A percentile compares a stretch with the other conserved stretches of the same genome.
Conservation (phyloP, 306 rosid species). For the Cucurbita moschata region DNA sequence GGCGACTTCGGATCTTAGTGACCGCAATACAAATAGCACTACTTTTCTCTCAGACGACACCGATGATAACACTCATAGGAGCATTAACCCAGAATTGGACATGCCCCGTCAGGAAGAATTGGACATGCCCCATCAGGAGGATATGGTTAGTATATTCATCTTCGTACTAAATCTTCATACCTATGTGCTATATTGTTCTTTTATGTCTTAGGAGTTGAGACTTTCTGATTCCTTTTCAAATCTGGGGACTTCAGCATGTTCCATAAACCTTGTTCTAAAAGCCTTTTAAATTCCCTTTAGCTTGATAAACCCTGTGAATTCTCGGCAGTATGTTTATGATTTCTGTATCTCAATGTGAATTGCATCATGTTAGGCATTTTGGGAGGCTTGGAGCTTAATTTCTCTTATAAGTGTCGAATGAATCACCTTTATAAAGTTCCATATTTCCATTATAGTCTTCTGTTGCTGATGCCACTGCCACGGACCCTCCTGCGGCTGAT, state of each 20-base stretch:
- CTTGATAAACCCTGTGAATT: neutral
- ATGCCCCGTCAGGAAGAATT: constrained; percentile 45
- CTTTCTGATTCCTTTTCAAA: neutral
- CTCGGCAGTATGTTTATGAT: neutral
- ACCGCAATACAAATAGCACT: constrained; percentile 73
- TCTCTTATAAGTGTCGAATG: neutral
- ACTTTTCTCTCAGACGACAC: constrained; percentile 87
- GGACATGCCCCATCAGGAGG: constrained; percentile 43
- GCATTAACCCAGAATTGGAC: constrained; percentile 39
- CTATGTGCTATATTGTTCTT: neutral
- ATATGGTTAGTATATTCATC: constrained; percentile 8
- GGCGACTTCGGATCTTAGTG: constrained; percentile 73
- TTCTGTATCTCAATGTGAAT: neutral
- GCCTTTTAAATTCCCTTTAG: neutral
- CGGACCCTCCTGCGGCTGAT: constrained; percentile 22
- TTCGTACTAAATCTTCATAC: neutral
- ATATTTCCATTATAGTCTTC: constrained; percentile 25
- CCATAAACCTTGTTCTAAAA: neutral
- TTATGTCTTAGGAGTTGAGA: neutral
- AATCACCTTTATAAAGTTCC: neutral
- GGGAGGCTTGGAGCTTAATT: neutral
- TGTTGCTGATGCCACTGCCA: constrained; percentile 1
- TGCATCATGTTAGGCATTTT: neutral
- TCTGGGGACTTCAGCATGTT: neutral
- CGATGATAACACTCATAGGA: constrained; percentile 48